phyloP scores from a whole-genome alignment of 371 early-diverging fungal genomes.

The Circinella minor region DNA sequence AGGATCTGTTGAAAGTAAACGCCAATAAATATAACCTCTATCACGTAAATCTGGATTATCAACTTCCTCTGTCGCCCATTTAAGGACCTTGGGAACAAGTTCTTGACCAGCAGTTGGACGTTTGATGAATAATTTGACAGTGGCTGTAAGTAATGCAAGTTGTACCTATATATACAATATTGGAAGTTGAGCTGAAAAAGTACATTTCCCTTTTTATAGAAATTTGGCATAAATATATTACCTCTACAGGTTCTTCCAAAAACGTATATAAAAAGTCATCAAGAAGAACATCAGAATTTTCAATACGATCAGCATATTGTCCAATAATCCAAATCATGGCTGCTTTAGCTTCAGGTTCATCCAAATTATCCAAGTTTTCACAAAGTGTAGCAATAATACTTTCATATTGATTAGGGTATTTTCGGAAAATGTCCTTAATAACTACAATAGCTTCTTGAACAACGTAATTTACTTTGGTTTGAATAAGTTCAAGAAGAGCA shows the following conservation, averaged over 20 bases:
- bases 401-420: conserved; percentile 90
- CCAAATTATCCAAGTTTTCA: conserved; percentile 86
- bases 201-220: no score
- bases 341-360: conserved; percentile 94
- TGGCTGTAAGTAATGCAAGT: conserved; percentile 90
- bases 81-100: conserved; percentile 88
- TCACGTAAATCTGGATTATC: conserved; percentile 98
- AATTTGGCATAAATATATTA: conserved; percentile 19
- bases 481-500: conserved; percentile 87
- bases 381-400: conserved; percentile 87
- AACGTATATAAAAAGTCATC: conserved; percentile 69
- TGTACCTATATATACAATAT: conserved; percentile 70
- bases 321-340: conserved; percentile 97
- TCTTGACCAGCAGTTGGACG: conserved; percentile 89
- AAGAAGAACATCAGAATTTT: conserved; percentile 84
- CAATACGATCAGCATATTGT: conserved; percentile 92
- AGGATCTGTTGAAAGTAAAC: conserved; percentile 92
- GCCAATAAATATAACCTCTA: conserved; percentile 97
- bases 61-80: conserved; percentile 89
- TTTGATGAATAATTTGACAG: conserved; percentile 94
- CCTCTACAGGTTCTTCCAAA: conserved; percentile 82
- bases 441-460: conserved; percentile 94
- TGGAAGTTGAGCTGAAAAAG: no score
- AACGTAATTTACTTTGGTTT: conserved; percentile 89
- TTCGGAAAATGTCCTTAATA: conserved; percentile 94